These are phyloP conservation scores for Schizosaccharomyces lindneri DNA, from an alignment of 805 yeast species.

Conservation along the genomic window DNA sequence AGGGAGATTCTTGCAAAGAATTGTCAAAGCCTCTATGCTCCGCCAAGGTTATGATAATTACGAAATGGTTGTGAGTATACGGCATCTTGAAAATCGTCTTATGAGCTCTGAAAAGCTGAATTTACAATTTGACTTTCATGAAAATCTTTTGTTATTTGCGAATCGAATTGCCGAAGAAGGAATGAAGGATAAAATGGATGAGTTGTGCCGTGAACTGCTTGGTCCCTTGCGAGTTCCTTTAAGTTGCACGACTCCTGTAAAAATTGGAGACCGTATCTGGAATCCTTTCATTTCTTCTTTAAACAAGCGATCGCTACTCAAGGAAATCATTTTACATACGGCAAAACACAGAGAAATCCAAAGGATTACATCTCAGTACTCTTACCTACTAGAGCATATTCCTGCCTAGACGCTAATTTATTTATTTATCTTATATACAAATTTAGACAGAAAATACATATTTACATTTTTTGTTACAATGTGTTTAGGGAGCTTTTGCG, in stretches of 20 bases:
- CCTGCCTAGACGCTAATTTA: not conserved
- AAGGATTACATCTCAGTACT: not conserved
- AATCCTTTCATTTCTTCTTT: not conserved
- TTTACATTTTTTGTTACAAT: too few relatives aligned
- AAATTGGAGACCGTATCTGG: not conserved
- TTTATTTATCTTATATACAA: too few relatives aligned
- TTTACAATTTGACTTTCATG: constrained; percentile 41
- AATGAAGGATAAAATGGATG: constrained; percentile 36
- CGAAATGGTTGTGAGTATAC: constrained; percentile 64
- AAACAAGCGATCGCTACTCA: not conserved
- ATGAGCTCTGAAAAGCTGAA: constrained; percentile 40
- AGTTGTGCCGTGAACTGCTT: constrained; percentile 39
- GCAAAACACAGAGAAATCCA: not conserved
- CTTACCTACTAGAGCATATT: not conserved
- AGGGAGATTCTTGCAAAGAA: constrained; percentile 64
- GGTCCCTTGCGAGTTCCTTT: not conserved
- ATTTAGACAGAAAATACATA: too few relatives aligned
- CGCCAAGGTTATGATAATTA: constrained; percentile 87
- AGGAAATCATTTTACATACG: not conserved
- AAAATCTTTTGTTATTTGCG: constrained; percentile 40
- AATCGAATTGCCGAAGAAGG: constrained; percentile 65
- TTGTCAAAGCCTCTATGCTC: constrained; percentile 74
- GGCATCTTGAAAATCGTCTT: constrained; percentile 73
- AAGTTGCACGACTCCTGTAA: not conserved
- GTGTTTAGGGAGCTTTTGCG: too few relatives aligned